Evolutionary conservation across 2,329 filamentous ascomycete species (phyloP).

Genomic region (Lachnellula occidentalis): DNA sequence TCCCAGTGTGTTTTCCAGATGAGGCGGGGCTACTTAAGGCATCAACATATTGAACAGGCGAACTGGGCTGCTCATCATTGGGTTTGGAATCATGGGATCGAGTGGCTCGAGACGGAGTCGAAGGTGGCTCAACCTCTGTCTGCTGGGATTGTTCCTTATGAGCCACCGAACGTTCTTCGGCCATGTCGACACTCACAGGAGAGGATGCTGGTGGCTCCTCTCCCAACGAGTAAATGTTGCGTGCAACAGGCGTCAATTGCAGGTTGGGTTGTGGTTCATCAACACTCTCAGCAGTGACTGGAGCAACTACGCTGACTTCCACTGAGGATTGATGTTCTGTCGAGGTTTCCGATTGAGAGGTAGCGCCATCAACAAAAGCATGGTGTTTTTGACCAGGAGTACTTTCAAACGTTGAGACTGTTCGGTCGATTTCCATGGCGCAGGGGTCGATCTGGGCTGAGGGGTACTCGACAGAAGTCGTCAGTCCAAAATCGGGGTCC

Average conservation of each 20-base stretch:
- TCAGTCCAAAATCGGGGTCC: neutral
- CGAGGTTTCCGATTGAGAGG: neutral
- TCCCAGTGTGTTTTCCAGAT: slow-evolving; percentile 19
- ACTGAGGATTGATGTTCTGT: neutral
- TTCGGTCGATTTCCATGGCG: slow-evolving; percentile 6
- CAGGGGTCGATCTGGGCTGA: slow-evolving; percentile 23
- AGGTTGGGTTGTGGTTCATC: neutral
- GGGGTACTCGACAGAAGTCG: slow-evolving; percentile 8
- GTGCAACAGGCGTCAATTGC: too few species aligned
- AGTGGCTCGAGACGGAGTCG: slow-evolving; percentile 6
- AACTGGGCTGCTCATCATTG: slow-evolving; percentile 4
- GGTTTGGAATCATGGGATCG: neutral
- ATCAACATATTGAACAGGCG: slow-evolving; percentile 38
- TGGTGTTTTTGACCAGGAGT: neutral
- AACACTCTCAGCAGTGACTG: neutral
- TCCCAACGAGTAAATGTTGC: too few species aligned
- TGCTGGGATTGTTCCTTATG: neutral
- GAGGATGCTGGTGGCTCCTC: neutral
- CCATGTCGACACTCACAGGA: neutral
- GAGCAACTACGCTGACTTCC: neutral
- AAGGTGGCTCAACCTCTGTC: neutral
- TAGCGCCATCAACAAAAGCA: neutral
- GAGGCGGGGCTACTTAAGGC: slow-evolving; percentile 40
- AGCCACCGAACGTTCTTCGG: neutral
- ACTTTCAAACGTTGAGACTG: slow-evolving; percentile 17